Evolutionary conservation across 345 rosid species (phyloP).

Genomic region (Camelina neglecta): DNA sequence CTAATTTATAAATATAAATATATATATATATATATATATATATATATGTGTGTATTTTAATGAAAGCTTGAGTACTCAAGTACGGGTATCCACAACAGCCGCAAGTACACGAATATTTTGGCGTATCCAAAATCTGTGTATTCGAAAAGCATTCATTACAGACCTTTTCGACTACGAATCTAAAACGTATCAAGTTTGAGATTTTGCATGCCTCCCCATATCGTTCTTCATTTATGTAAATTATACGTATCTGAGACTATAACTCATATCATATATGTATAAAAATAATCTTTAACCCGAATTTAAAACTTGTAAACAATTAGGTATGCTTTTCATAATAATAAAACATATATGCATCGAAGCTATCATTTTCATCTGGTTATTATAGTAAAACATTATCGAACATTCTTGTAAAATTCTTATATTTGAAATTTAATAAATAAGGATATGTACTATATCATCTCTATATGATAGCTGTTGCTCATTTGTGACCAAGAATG

Average conservation of each 20-base stretch:
- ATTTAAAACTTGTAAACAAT: no score
- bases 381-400: background rate
- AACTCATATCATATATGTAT: no score
- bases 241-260: no score
- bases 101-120: background rate
- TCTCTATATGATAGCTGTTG: background rate
- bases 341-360: background rate
- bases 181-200: background rate
- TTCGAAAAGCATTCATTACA: background rate
- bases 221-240: background rate
- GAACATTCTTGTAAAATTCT: background rate
- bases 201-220: background rate
- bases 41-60: no score
- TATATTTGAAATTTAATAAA: background rate
- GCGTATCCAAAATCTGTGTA: background rate
- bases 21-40: no score
- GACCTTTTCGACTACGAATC: background rate
- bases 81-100: background rate
- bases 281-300: background rate
- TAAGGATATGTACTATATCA: background rate
- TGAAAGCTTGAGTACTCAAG: background rate
- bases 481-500: background rate
- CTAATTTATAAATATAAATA: no score
- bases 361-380: background rate
- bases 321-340: background rate